Percentiles rank a stretch among this genome's conserved stretches.
These are phyloP conservation scores for Fremontodendron californicum DNA, from an alignment of 345 rosid genomes.

Conservation along the genomic window DNA sequence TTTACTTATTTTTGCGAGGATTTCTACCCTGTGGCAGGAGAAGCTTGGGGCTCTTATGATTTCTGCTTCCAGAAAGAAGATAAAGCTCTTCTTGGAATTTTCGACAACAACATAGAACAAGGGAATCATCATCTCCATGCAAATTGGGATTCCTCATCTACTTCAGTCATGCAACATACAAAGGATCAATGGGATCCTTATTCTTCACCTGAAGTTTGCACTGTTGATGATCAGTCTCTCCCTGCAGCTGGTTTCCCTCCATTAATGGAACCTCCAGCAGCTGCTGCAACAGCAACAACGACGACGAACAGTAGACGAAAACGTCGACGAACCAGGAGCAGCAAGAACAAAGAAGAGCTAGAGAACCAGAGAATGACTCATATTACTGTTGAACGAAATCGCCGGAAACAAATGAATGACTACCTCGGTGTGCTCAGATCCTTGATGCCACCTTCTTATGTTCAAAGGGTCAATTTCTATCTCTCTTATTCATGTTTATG, in stretches of 20 bases:
- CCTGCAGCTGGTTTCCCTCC: background rate
- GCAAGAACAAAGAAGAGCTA: constrained; percentile 78
- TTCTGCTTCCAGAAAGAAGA: constrained; percentile 33
- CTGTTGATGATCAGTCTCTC: constrained; percentile 22
- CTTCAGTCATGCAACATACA: constrained; percentile 27
- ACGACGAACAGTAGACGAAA: constrained; percentile 42
- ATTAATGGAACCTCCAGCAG: constrained; percentile 15
- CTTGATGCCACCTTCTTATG: constrained; percentile 77
- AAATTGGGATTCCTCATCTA: constrained; percentile 31
- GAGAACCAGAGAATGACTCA: constrained; percentile 95
- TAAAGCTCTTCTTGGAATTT: constrained; percentile 26
- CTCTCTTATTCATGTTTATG: background rate
- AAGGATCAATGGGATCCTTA: constrained; percentile 30
- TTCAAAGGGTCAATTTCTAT: constrained; percentile 63
- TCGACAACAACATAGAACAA: constrained; percentile 29
- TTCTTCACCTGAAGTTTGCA: constrained; percentile 35
- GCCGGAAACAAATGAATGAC: constrained; percentile 93
- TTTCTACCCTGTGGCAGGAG: constrained; percentile 20
- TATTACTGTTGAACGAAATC: constrained; percentile 89
- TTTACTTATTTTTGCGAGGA: constrained; percentile 40
- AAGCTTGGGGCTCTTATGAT: constrained; percentile 25
- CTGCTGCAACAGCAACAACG: background rate
- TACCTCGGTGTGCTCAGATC: constrained; percentile 74
- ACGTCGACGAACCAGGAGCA: constrained; percentile 56
- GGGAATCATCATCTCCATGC: constrained; percentile 13